Evolutionary conservation across 345 rosid species (phyloP).

Genomic region (Chamaenerion angustifolium): DNA sequence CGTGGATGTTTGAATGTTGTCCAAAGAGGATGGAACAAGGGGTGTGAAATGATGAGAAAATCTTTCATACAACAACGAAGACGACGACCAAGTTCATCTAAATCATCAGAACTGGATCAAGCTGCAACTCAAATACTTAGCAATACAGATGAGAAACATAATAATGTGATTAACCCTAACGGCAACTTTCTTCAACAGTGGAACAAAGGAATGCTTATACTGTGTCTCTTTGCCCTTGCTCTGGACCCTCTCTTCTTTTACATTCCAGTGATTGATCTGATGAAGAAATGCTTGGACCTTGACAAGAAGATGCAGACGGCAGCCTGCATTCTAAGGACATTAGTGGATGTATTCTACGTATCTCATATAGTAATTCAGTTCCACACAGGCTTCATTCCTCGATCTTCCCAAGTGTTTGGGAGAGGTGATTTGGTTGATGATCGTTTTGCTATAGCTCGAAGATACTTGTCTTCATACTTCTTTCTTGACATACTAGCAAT

Average conservation of each 20-base stretch:
- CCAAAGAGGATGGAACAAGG: too few species aligned
- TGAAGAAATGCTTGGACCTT: slow-evolving; percentile 43
- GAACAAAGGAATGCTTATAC: slow-evolving; percentile 86
- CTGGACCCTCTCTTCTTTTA: slow-evolving; percentile 89
- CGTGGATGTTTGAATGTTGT: too few species aligned
- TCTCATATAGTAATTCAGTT: slow-evolving; percentile 75
- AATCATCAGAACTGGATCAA: too few species aligned
- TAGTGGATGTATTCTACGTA: slow-evolving; percentile 69
- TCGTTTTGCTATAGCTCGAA: slow-evolving; percentile 13
- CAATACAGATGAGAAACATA: neutral
- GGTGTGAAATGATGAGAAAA: too few species aligned
- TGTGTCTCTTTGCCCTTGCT: slow-evolving; percentile 81
- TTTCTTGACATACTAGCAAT: slow-evolving; percentile 30
- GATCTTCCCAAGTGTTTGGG: slow-evolving; percentile 85
- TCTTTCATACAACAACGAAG: too few species aligned
- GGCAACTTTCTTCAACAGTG: slow-evolving; percentile 74
- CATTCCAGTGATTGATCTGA: slow-evolving; percentile 49
- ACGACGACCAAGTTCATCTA: too few species aligned
- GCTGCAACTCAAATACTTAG: too few species aligned
- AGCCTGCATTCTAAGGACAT: slow-evolving; percentile 63
- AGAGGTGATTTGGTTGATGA: slow-evolving; percentile 85
- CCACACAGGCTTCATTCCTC: slow-evolving; percentile 85
- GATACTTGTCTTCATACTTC: slow-evolving; percentile 8
- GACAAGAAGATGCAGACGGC: slow-evolving; percentile 66
- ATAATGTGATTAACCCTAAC: slow-evolving; percentile 69